A percentile compares a stretch with the other conserved stretches of the same genome.
Conservation (phyloP, 805 yeast genomes). For the Starmerella floricola region DNA sequence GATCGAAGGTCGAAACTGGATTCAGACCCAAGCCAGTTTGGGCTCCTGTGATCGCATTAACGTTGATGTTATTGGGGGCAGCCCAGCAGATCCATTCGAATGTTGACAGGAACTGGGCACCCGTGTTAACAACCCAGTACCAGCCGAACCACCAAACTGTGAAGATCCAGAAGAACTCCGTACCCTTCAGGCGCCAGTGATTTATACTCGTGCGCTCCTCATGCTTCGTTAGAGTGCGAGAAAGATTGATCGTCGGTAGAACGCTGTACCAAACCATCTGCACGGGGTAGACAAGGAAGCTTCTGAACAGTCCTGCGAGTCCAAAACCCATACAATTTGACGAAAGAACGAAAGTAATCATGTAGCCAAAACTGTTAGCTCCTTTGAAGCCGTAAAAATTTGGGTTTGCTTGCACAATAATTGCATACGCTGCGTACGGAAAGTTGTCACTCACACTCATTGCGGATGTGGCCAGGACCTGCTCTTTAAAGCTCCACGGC, state of each 20-base stretch:
- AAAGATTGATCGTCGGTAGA: conserved; percentile 38
- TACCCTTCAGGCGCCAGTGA: conserved; percentile 50
- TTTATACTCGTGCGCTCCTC: conserved; percentile 36
- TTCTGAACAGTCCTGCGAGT: conserved; percentile 52
- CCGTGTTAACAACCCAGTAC: conserved; percentile 50
- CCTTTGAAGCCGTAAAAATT: conserved; percentile 27
- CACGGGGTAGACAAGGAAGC: conserved; percentile 42
- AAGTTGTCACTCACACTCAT: conserved; percentile 22
- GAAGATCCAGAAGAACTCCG: conserved; percentile 37
- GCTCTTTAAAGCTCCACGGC: conserved; percentile 55
- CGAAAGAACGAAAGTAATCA: conserved; percentile 40
- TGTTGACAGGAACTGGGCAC: conserved; percentile 47
- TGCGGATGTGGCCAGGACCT: conserved; percentile 45
- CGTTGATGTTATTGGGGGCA: conserved; percentile 42
- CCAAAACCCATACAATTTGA: conserved; percentile 57
- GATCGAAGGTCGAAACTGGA: conserved; percentile 41
- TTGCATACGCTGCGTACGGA: conserved; percentile 24
- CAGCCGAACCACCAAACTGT: conserved; percentile 24
- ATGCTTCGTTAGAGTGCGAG: conserved; percentile 35
- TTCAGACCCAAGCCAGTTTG: conserved; percentile 35
- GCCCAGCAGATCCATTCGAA: conserved; percentile 53
- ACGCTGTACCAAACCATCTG: conserved; percentile 44
- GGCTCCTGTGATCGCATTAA: conserved; percentile 52
- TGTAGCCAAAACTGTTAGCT: conserved; percentile 37
- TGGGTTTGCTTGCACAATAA: conserved; percentile 26